Base-by-base conservation (phyloP, 176 grass and related monocot species). In the Oryza nivara region DNA sequence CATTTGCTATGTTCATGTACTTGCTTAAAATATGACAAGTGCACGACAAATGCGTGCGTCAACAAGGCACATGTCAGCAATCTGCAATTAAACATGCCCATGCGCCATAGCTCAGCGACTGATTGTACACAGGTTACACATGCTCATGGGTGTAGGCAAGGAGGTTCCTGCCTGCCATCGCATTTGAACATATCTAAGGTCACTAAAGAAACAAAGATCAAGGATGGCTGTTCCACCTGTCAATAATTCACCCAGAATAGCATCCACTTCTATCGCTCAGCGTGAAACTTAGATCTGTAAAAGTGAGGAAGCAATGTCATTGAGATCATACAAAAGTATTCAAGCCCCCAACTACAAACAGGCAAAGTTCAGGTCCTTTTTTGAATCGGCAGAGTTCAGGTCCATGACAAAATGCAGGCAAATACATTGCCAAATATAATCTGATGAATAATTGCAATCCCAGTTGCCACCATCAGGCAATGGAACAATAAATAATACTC, bases 321-420 rank as follows among this genome's bases (percentile, higher is more conserved):
- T 19, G 45, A 71, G 20, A 86, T 78, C 36, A 72, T 73, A 44
- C 22, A 51, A 65, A 65, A 73, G 41, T 75, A 44, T n/a, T 3
- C 22, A 4, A 4, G 20, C 7, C 11, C 15, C 56, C 5, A 56
- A 56, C 36, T 76, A 13, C 2, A 71, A 61, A 70, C 7, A 41
- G 1, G 46, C 7, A 60, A 73, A 28, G 3, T 78, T 46, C 20
- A 38, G 41, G 60, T 75, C 36, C 79, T 8, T 41, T 0, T 41
- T 41, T 41, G 40, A 41, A 41, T 41, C 40, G 40, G 40, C 40
- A 7, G 40, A 28, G 5, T 78, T 46, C 20, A 38, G 41, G 60
- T 75, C 36, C 65, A 61, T 46, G 6, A 60, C 32, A 67, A 74
- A 30, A 86, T 67, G 32, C 58, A 80, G 34, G 35, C 22, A 23